Conservation (phyloP, 1,284 basidiomycete genomes). For the Rhodotorula sp. region DNA sequence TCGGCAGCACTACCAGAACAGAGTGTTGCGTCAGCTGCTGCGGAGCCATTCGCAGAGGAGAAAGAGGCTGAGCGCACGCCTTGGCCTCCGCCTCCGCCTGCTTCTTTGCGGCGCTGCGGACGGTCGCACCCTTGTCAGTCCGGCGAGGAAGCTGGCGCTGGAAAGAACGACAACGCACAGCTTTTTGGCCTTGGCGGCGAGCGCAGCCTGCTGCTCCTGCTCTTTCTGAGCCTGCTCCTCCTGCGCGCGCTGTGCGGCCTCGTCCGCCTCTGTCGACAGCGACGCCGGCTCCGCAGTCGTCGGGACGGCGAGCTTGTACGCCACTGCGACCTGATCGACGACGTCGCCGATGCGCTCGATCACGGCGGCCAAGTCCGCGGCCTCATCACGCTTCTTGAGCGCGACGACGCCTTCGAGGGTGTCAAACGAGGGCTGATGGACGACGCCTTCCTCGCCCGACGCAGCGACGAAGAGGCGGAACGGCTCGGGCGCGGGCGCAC, state of each 20-base stretch:
- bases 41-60: background rate
- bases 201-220: background rate
- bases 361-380: background rate
- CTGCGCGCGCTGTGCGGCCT: background rate
- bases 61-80: background rate
- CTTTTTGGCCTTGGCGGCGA: conserved; percentile 3
- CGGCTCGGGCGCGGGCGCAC: conserved; percentile 6
- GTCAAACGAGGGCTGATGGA: conserved; percentile 3
- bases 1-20: background rate
- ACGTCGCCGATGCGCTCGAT: conserved; percentile 15
- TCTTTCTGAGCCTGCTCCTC: background rate
- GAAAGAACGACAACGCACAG: background rate
- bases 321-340: conserved; percentile 13
- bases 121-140: background rate
- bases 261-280: background rate
- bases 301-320: conserved; percentile 16
- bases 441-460: background rate
- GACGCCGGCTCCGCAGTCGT: background rate
- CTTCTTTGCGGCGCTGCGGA: conserved; percentile 5
- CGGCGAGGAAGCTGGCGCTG: no score
- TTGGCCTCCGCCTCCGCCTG: conserved; percentile 9
- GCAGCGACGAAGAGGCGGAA: conserved; percentile 15
- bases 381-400: conserved; percentile 1
- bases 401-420: conserved; percentile 12
- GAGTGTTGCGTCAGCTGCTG: background rate